A percentile compares a stretch with the other conserved stretches of the same genome.
Conservation (phyloP, 139 green algal species). For the Astrephomene gubernaculifera region DNA sequence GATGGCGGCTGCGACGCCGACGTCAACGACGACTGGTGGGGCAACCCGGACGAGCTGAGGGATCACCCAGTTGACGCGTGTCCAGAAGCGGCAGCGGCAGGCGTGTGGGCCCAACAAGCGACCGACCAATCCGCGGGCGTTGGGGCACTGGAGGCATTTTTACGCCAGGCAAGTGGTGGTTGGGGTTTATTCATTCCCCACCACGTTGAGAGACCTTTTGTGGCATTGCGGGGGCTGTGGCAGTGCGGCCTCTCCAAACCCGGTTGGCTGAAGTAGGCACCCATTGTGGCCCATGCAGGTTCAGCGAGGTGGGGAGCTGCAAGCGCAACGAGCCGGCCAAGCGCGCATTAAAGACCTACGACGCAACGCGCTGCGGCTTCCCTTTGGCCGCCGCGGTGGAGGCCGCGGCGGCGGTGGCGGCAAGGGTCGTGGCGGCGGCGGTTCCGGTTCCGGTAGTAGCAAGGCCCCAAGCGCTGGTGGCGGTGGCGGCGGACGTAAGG, state of each 20-base stretch:
- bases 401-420: background rate
- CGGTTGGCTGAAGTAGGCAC: background rate
- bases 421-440: background rate
- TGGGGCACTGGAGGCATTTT: background rate
- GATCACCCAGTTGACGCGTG: too few species aligned
- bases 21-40: slow-evolving; percentile 12
- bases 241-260: too few species aligned
- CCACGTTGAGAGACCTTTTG: too few species aligned
- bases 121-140: background rate
- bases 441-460: too few species aligned
- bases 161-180: background rate
- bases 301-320: background rate
- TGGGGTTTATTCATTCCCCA: too few species aligned
- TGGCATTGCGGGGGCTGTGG: too few species aligned
- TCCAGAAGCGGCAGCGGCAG: too few species aligned
- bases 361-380: background rate
- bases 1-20: background rate
- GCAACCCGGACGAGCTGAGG: background rate
- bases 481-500: background rate
- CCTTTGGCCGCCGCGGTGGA: background rate
- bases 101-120: background rate
- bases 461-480: too few species aligned
- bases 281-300: background rate
- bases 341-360: background rate
- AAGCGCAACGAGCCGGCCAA: slow-evolving; percentile 14